Base-by-base conservation (phyloP, 345 rosid genomes). In the Garcia nutans region DNA sequence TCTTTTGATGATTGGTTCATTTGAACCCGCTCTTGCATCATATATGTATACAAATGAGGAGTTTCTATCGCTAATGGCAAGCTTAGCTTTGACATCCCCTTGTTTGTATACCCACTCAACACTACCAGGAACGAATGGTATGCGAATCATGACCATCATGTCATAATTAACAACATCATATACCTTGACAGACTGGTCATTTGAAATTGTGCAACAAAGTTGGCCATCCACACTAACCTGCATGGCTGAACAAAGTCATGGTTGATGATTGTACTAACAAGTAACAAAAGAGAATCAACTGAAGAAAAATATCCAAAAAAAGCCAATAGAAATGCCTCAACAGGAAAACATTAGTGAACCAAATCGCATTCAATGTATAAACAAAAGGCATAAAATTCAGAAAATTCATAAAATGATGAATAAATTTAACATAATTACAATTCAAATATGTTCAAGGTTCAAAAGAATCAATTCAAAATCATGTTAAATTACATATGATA, bases 141-240 rank as follows among this genome's bases (percentile, higher is more conserved):
- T 74, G 60, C 89, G 89, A 78, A 96, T 82, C 99, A 96, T 96
- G 83, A 86, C 91, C 98, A 96, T 96, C 98, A 93, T 96, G 85
- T 92, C 97, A 83, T 96, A 96, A 88, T 92, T 93, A 68, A 93
- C 92, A 52, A 96, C 99, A 82, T 93, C 97, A 74, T 96, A 93
- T 74, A 96, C 88, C 85, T 96, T 93, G 71, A 93, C 97, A 45
- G 96, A 91, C 41, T n/a, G 85, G 65, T 93, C 99, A 78, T 54
- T 87, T 49, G 98, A 92, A 87, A 96, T 96, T 15, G 98, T 89
- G 76, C 97, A 90, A 86, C 99, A 96, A 87, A 96, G 97, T 83
- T 92, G 78, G 62, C 98, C 97, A 86, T 91, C 97, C 65, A 82
- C 76, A 77, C 98, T 92, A 84, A 95, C 97, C 99, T 95, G 97